These are phyloP conservation scores for Cryptococcus hybrid DNA, from an alignment of 1,284 basidiomycete species.

Conservation along the genomic window DNA sequence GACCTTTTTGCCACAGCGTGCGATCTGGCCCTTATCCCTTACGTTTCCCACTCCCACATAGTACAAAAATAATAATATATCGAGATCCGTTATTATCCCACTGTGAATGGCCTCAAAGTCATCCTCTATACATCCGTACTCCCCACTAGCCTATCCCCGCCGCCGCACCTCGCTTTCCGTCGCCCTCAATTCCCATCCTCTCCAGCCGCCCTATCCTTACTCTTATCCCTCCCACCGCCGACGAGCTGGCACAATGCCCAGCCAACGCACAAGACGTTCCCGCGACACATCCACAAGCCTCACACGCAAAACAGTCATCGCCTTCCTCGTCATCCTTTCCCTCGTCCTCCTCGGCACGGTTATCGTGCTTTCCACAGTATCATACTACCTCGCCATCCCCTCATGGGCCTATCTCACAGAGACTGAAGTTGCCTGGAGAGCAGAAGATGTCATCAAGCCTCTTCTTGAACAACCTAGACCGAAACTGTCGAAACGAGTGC, in stretches of 20 bases:
- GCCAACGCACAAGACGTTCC: not conserved
- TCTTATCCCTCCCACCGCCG: not conserved
- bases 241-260: conserved; percentile 14
- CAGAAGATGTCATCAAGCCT: conserved; percentile 38
- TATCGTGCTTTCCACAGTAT: conserved; percentile 84
- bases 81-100: not conserved
- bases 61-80: not conserved
- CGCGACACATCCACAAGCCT: not conserved
- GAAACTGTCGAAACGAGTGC: conserved; percentile 6
- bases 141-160: conserved; percentile 3
- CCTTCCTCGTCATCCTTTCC: conserved; percentile 71
- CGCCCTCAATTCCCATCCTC: not conserved
- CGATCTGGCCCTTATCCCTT: not conserved
- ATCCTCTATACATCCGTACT: not conserved
- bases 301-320: conserved; percentile 54
- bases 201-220: not conserved
- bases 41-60: not conserved
- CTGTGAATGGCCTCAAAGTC: not conserved
- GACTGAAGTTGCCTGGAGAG: conserved; percentile 64
- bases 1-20: not conserved
- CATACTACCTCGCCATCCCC: conserved; percentile 85
- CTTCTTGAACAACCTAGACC: conserved; percentile 13
- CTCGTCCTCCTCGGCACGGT: conserved; percentile 88
- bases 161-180: conserved; percentile 12
- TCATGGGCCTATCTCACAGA: conserved; percentile 73